A percentile compares a stretch with the other conserved stretches of the same genome.
phyloP scores from a whole-genome alignment of 2,329 filamentous ascomycete genomes.

The Curvularia spicifera region DNA sequence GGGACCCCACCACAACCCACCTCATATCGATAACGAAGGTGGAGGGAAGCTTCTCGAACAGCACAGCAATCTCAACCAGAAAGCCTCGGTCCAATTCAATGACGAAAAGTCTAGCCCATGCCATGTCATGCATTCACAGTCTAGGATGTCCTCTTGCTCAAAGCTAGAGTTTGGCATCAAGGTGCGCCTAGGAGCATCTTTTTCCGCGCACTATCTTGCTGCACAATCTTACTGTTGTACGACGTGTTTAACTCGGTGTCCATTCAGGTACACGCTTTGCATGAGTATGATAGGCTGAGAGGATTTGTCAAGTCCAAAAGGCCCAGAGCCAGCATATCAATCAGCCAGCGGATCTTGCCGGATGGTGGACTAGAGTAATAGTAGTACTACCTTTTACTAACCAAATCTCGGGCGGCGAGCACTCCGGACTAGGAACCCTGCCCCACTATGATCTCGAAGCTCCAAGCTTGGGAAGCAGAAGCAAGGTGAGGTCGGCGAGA shows the following conservation, averaged over 20 bases:
- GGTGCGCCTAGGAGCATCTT: background rate
- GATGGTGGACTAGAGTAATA: background rate
- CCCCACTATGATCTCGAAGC: slow-evolving; percentile 27
- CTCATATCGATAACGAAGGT: background rate
- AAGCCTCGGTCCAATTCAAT: background rate
- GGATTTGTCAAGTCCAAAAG: slow-evolving; percentile 24
- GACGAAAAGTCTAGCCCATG: background rate
- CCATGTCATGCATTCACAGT: background rate
- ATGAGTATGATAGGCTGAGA: slow-evolving; percentile 16
- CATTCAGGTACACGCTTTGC: slow-evolving; percentile 11
- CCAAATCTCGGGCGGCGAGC: background rate
- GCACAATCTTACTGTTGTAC: background rate
- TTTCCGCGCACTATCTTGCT: background rate
- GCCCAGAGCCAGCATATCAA: background rate
- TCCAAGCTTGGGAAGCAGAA: slow-evolving; percentile 22
- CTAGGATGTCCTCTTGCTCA: background rate
- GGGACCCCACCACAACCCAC: background rate
- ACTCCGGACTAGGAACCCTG: slow-evolving; percentile 2
- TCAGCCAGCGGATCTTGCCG: background rate
- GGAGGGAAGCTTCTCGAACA: slow-evolving; percentile 7
- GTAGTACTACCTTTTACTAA: background rate
- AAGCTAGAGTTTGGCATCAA: background rate
- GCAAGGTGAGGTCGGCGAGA: slow-evolving; percentile 8
- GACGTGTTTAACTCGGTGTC: background rate
- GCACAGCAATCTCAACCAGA: background rate